Evolutionary conservation across 2,329 filamentous ascomycete genomes (phyloP), one percentile per base, ranked within the genome.

Genomic region (Colletotrichum somersetense): DNA sequence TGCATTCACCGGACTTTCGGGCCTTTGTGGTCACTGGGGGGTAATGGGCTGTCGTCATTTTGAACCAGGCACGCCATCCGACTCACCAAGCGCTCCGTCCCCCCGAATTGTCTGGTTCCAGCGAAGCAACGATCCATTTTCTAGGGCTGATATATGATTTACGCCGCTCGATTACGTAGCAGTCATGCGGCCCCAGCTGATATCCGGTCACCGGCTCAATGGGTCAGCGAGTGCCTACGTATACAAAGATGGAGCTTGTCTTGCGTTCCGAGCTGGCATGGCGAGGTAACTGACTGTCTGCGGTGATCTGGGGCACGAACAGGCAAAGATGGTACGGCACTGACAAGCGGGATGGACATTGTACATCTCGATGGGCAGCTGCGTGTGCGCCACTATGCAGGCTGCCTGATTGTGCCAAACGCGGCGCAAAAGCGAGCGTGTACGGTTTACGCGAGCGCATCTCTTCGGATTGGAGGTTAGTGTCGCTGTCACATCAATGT

Each of bases 111-210:
- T 72, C 55, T 53, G 69, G 55, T 48, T 59, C 59, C 56, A 59
- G 66, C 33, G 38, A 70, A 61, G 59, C 61, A 57, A 65, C 38
- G 66, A 72, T 72, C 66, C 55, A 56, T 70, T 48, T 61, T 52
- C 40, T 38, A 44, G 40, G 64, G 69, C 66, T 46, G 66, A 14
- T 61, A 42, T 35, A 55, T 65, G 46, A 33, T 55, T 18, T 48
- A 56, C 33, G 61, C 48, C 40, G 53, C 52, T 30, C 66, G 48
- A 70, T 72, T 72, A 72, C 70, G 66, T 69, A 72, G 70, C 66
- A 72, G 67, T 70, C 59, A 72, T 61, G 59, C 55, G 66, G 57
- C 40, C 66, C 38, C 66, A 64, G 66, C 69, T 69, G 69, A 61
- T 69, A 14, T 26, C 26, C 66, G 64, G 66, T 70, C 70, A 72